These are phyloP conservation scores for Ceratocystis albifundus DNA, from an alignment of 2,329 filamentous ascomycete genomes.

Conservation along the genomic window DNA sequence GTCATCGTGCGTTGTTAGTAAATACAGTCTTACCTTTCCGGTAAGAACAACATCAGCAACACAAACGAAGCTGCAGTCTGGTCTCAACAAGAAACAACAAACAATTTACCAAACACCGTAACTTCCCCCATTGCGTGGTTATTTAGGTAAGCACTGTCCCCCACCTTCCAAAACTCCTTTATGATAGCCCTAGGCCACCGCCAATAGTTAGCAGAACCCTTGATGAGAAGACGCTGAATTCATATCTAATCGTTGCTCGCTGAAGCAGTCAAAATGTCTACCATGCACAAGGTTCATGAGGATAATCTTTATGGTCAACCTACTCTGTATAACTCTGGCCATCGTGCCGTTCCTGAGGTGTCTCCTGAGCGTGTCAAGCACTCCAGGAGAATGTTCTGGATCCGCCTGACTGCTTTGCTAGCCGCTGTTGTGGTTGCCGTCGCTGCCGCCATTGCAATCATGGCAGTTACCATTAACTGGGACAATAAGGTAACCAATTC, in stretches of 20 bases:
- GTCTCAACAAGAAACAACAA: conserved; percentile 9
- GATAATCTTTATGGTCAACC: conserved; percentile 15
- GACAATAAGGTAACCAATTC: conserved; percentile 14
- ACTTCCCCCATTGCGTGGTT: neutral
- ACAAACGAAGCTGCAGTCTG: neutral
- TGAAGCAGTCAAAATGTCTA: neutral
- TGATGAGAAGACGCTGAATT: neutral
- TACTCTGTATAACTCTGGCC: conserved; percentile 10
- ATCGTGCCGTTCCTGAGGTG: conserved; percentile 12
- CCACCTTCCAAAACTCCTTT: neutral
- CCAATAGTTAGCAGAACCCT: neutral
- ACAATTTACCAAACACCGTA: neutral
- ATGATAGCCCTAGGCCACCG: neutral
- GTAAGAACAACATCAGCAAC: conserved; percentile 5
- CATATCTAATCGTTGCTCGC: neutral
- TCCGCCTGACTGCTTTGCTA: conserved; percentile 13
- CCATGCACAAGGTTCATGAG: neutral
- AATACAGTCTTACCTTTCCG: neutral
- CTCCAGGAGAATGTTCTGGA: conserved; percentile 16
- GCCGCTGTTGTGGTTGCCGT: conserved; percentile 17
- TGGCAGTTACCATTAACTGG: conserved; percentile 12
- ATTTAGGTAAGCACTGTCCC: neutral
- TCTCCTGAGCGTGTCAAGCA: conserved; percentile 11
- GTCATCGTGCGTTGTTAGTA: neutral
- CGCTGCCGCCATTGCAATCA: conserved; percentile 12